Percentiles rank a stretch among this genome's conserved stretches.
Evolutionary conservation across 257 asterid genomes (phyloP).

Genomic region (Craterostigma plantagineum): DNA sequence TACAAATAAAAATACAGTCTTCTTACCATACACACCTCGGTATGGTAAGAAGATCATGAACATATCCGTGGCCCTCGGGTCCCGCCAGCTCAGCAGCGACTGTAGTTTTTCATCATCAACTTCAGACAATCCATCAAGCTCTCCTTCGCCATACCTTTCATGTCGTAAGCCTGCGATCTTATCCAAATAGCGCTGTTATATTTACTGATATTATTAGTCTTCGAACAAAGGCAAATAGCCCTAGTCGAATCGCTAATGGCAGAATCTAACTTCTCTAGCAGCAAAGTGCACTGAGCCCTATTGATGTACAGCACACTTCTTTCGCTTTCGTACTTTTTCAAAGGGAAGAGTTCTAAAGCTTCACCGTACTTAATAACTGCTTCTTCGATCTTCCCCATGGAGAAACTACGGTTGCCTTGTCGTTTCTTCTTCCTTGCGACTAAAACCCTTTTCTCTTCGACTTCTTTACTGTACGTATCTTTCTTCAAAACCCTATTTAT

Average conservation of each 20-base stretch:
- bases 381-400: slow-evolving; percentile 32
- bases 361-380: slow-evolving; percentile 34
- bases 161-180: slow-evolving; percentile 69
- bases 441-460: slow-evolving; percentile 20
- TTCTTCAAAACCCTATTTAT: slow-evolving; percentile 25
- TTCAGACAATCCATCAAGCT: slow-evolving; percentile 68
- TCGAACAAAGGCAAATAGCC: slow-evolving; percentile 54
- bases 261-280: slow-evolving; percentile 25
- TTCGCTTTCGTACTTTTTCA: slow-evolving; percentile 30
- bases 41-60: no score
- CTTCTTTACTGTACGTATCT: slow-evolving; percentile 26
- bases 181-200: slow-evolving; percentile 61
- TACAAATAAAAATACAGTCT: no score
- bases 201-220: slow-evolving; percentile 60
- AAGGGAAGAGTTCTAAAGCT: slow-evolving; percentile 47
- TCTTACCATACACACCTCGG: no score
- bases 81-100: no score
- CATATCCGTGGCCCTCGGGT: no score
- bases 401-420: slow-evolving; percentile 29
- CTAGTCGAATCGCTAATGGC: slow-evolving; percentile 70
- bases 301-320: slow-evolving; percentile 41
- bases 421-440: slow-evolving; percentile 23
- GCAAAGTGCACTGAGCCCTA: slow-evolving; percentile 41
- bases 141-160: slow-evolving; percentile 67
- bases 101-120: no score